Evolutionary conservation across 2,329 filamentous ascomycete species (phyloP).

Genomic region (Paracoccidioides brasiliensis): DNA sequence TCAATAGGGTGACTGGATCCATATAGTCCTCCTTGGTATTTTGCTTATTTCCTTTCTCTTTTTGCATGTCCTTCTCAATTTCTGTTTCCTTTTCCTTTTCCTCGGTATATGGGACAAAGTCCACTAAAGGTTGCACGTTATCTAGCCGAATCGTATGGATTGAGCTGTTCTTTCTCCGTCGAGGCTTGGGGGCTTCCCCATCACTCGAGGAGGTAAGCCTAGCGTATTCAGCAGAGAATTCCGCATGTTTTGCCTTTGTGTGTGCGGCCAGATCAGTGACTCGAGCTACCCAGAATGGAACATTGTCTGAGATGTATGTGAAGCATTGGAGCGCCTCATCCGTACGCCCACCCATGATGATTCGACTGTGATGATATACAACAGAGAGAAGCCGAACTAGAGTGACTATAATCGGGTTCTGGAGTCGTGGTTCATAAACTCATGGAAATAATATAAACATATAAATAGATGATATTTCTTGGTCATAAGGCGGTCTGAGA

Average conservation of each 20-base stretch:
- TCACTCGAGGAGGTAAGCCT: slow-evolving; percentile 16
- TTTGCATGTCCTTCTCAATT: too few species aligned
- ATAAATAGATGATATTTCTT: too few species aligned
- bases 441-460: slow-evolving; percentile 1
- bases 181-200: slow-evolving; percentile 12
- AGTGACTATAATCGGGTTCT: not conserved
- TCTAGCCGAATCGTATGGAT: slow-evolving; percentile 29
- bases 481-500: not conserved
- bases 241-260: slow-evolving; percentile 28
- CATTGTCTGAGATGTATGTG: slow-evolving; percentile 30
- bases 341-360: slow-evolving; percentile 4
- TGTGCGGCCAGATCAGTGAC: slow-evolving; percentile 31
- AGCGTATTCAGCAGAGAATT: slow-evolving; percentile 32
- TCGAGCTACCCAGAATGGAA: slow-evolving; percentile 33
- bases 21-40: slow-evolving; percentile 5
- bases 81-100: not conserved
- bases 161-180: slow-evolving; percentile 31
- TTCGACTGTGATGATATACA: not conserved
- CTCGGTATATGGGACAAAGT: not conserved
- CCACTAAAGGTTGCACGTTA: slow-evolving; percentile 8
- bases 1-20: slow-evolving; percentile 6
- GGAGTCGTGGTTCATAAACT: slow-evolving; percentile 8
- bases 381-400: not conserved
- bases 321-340: slow-evolving; percentile 36
- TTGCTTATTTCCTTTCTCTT: not conserved